Percentiles rank a stretch among this genome's conserved stretches.
These are phyloP conservation scores for Coemansia sp. DNA, from an alignment of 192 early-diverging fungal species.

Conservation along the genomic window DNA sequence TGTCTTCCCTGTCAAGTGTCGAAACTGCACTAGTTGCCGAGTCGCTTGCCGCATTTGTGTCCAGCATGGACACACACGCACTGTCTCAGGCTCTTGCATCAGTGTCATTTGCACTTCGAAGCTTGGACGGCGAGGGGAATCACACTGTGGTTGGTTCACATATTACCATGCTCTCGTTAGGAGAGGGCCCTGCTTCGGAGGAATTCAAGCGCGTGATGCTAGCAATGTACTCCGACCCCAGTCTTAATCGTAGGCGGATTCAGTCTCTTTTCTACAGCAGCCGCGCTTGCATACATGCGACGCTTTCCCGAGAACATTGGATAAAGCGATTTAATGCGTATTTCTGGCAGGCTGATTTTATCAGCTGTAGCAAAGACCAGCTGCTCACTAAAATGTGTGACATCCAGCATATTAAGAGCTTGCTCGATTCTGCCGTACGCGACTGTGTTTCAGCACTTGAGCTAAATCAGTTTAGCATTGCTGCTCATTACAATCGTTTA, in stretches of 20 bases:
- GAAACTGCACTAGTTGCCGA: slow-evolving; percentile 18
- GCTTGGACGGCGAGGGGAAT: slow-evolving; percentile 11
- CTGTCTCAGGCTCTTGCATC: slow-evolving; percentile 20
- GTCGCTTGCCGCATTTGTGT: slow-evolving; percentile 22
- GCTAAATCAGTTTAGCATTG: slow-evolving; percentile 29
- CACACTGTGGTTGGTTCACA: neutral
- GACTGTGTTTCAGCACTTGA: slow-evolving; percentile 21
- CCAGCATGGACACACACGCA: slow-evolving; percentile 1
- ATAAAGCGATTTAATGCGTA: slow-evolving; percentile 6
- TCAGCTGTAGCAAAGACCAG: neutral
- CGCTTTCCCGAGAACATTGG: slow-evolving; percentile 29
- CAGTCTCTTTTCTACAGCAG: slow-evolving; percentile 31
- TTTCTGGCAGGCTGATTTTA: slow-evolving; percentile 2
- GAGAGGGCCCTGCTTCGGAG: neutral
- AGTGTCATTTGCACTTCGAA: slow-evolving; percentile 29
- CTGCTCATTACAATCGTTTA: slow-evolving; percentile 39
- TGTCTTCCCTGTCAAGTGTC: slow-evolving; percentile 3
- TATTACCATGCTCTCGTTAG: neutral
- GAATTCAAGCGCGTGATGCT: slow-evolving; percentile 6
- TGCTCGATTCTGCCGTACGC: slow-evolving; percentile 21
- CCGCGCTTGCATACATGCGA: slow-evolving; percentile 31
- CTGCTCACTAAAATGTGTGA: neutral
- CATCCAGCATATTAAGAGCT: slow-evolving; percentile 8
- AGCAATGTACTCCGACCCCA: slow-evolving; percentile 14
- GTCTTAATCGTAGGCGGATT: slow-evolving; percentile 24